Evolutionary conservation across 2,329 filamentous ascomycete species (phyloP).

Genomic region (Emmonsiellopsis sp.): DNA sequence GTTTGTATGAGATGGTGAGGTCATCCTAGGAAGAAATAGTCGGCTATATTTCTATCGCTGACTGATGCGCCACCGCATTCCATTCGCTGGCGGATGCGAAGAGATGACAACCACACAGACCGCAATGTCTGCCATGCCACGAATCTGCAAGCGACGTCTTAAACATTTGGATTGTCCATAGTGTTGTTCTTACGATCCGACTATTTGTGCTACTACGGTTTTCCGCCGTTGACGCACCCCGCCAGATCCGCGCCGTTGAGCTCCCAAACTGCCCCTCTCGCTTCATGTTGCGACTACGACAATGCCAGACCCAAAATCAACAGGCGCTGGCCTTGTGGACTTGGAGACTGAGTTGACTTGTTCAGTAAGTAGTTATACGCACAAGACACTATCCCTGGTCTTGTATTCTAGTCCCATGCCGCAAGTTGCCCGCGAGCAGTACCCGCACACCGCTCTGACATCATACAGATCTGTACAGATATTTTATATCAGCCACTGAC

Average conservation of each 20-base stretch:
- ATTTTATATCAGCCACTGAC: constrained; percentile 85
- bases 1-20: no score
- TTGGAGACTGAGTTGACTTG: constrained; percentile 92
- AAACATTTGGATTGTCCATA: no score
- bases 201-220: neutral
- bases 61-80: no score
- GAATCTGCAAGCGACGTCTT: no score
- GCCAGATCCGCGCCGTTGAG: neutral
- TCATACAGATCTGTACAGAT: constrained; percentile 81
- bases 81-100: no score
- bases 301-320: constrained; percentile 4
- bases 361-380: constrained; percentile 58
- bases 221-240: neutral
- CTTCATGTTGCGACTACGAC: constrained; percentile 3
- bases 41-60: no score
- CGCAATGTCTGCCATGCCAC: no score
- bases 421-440: neutral
- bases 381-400: neutral
- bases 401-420: neutral
- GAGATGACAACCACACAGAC: no score
- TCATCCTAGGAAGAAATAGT: no score
- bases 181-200: neutral
- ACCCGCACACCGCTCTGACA: neutral
- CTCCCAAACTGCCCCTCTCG: neutral
- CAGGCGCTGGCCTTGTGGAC: constrained; percentile 45